A percentile compares a stretch with the other conserved stretches of the same genome.
Evolutionary conservation across 2,329 filamentous ascomycete species (phyloP).

Genomic region (Colletotrichum sublineola): DNA sequence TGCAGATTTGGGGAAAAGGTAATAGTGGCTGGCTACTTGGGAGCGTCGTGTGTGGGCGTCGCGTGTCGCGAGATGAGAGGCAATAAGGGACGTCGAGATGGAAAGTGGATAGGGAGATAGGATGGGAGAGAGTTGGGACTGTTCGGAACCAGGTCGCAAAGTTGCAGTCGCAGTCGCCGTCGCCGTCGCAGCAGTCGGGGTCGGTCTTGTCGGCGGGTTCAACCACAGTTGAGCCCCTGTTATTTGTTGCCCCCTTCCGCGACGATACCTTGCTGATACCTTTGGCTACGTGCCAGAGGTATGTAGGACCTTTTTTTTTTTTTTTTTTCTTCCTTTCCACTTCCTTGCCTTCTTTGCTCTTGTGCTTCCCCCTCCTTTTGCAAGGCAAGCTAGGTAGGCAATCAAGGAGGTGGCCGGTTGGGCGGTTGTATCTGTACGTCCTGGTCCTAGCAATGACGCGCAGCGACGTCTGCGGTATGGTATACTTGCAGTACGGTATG

Average conservation of each 20-base stretch:
- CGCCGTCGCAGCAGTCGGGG: constrained; percentile 22
- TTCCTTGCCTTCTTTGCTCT: background rate
- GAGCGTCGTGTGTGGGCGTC: constrained; percentile 7
- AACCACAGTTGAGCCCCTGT: constrained; percentile 39
- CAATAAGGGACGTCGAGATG: constrained; percentile 1
- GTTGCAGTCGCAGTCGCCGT: constrained; percentile 21
- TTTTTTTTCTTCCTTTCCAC: background rate
- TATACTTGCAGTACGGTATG: constrained; percentile 6
- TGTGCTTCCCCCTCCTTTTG: constrained; percentile 4
- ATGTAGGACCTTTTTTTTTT: background rate
- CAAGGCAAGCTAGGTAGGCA: constrained; percentile 17
- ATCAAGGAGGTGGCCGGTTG: constrained; percentile 28
- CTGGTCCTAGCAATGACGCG: background rate
- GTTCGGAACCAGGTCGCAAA: constrained; percentile 30
- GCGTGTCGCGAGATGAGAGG: constrained; percentile 24
- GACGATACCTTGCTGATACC: constrained; percentile 4
- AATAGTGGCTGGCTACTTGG: constrained; percentile 22
- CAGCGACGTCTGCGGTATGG: constrained; percentile 1
- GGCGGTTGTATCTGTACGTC: constrained; percentile 3
- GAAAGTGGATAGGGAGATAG: constrained; percentile 28
- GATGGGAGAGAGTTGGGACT: constrained; percentile 19
- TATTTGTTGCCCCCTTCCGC: constrained; percentile 1
- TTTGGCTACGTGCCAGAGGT: constrained; percentile 7
- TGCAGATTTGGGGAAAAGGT: constrained; percentile 25
- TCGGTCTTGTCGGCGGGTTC: constrained; percentile 27